Conservation (phyloP, 1,139 yeast genomes). For the Debaryomyces robertsiae region DNA sequence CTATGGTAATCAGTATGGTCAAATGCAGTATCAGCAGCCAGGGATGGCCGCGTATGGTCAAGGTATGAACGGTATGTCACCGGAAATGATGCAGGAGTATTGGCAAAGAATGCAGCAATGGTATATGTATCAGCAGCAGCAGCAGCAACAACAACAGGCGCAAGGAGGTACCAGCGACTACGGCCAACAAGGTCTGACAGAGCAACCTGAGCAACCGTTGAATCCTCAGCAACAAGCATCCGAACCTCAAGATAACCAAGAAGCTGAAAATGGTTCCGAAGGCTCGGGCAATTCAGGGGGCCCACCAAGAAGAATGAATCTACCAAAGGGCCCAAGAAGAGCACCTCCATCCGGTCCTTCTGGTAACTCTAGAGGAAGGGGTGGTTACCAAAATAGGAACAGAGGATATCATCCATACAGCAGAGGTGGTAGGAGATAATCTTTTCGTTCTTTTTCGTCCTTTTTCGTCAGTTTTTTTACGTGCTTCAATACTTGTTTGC, state of each 20-base stretch:
- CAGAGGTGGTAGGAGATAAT: conserved; percentile 29
- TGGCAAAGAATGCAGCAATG: conserved; percentile 83
- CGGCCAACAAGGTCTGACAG: conserved; percentile 35
- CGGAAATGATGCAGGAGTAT: conserved; percentile 86
- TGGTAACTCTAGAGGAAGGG: conserved; percentile 30
- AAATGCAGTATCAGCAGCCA: conserved; percentile 31
- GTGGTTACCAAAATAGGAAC: conserved; percentile 28
- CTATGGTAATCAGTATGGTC: conserved; percentile 42
- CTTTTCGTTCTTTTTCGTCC: neutral
- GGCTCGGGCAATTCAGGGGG: conserved; percentile 22
- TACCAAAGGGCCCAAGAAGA: conserved; percentile 49
- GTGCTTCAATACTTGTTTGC: neutral
- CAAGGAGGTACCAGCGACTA: conserved; percentile 18
- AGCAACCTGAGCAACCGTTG: conserved; percentile 55
- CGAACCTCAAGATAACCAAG: conserved; percentile 17
- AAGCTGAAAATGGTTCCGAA: conserved; percentile 16
- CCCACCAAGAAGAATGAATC: conserved; percentile 34
- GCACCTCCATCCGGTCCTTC: conserved; percentile 43
- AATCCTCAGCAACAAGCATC: conserved; percentile 52
- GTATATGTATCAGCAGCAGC: conserved; percentile 66
- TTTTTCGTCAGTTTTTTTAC: neutral
- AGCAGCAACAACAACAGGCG: conserved; percentile 18
- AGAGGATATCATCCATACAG: conserved; percentile 39
- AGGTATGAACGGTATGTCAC: conserved; percentile 60
- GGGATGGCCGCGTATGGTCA: conserved; percentile 29